These are phyloP conservation scores for Quercus gilva DNA, from an alignment of 306 rosid species.

Conservation along the genomic window DNA sequence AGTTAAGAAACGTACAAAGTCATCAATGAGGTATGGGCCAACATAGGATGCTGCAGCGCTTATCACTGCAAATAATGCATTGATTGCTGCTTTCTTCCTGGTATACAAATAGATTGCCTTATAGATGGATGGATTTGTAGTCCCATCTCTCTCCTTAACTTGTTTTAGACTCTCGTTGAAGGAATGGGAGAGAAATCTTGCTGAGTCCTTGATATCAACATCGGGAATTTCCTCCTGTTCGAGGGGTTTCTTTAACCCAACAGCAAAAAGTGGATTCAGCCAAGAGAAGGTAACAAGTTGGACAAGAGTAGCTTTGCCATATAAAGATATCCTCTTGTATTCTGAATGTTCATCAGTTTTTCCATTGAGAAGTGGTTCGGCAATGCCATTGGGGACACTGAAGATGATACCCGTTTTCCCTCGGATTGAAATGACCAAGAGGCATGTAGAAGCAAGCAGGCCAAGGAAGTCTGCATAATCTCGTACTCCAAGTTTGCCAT, in stretches of 20 bases:
- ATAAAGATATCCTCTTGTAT: conserved; percentile 44
- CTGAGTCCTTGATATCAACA: conserved; percentile 66
- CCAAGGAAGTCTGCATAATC: conserved; percentile 59
- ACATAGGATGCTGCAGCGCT: conserved; percentile 82
- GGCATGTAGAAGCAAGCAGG: conserved; percentile 52
- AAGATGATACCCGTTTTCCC: conserved; percentile 59
- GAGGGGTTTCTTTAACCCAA: conserved; percentile 70
- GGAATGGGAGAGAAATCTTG: conserved; percentile 47
- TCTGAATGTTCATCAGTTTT: conserved; percentile 33
- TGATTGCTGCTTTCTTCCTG: conserved; percentile 79
- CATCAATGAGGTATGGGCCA: conserved; percentile 89
- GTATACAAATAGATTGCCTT: conserved; percentile 57
- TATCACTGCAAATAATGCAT: conserved; percentile 64
- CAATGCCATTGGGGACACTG: conserved; percentile 28
- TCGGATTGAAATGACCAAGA: conserved; percentile 51
- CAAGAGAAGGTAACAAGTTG: conserved; percentile 84
- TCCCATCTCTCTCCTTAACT: conserved; percentile 56
- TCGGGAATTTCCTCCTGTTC: conserved; percentile 67
- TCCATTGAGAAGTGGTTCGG: conserved; percentile 63
- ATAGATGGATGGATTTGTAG: conserved; percentile 63
- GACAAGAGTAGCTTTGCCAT: conserved; percentile 60
- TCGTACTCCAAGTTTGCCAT: conserved; percentile 28
- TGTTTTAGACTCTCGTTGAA: conserved; percentile 53
- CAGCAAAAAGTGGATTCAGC: conserved; percentile 80
- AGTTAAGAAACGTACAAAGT: conserved; percentile 64